Evolutionary conservation across 1,139 yeast species (phyloP).

Genomic region (Geotrichum aggregatum): DNA sequence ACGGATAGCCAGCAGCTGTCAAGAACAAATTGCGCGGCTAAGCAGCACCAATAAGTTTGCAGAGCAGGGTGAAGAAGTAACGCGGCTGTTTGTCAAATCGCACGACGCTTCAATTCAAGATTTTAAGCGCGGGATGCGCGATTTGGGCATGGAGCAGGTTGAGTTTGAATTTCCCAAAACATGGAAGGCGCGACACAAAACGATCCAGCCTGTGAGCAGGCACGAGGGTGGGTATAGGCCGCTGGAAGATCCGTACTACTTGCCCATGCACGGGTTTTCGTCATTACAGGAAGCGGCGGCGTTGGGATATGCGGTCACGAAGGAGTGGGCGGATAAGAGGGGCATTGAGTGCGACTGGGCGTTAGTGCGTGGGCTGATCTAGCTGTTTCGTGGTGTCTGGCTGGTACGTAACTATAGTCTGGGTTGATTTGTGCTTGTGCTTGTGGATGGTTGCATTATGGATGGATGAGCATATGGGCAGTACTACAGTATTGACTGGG

Average conservation of each 20-base stretch:
- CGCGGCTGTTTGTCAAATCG: slow-evolving; percentile 23
- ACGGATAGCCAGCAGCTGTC: slow-evolving; percentile 31
- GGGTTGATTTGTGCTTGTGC: too few relatives aligned
- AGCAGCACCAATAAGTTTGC: slow-evolving; percentile 8
- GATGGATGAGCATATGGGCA: too few relatives aligned
- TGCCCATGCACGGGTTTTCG: slow-evolving; percentile 42
- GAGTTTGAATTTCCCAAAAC: slow-evolving; percentile 34
- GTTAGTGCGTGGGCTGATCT: slow-evolving; percentile 13
- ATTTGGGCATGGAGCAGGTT: slow-evolving; percentile 31
- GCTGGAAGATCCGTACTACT: slow-evolving; percentile 35
- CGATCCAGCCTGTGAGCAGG: slow-evolving; percentile 24
- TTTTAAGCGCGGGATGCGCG: slow-evolving; percentile 35
- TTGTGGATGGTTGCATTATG: too few relatives aligned
- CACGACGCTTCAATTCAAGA: slow-evolving; percentile 34
- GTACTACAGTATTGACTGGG: neutral
- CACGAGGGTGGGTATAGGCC: slow-evolving; percentile 37
- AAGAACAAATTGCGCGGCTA: slow-evolving; percentile 11
- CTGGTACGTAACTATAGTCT: too few relatives aligned
- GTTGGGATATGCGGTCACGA: slow-evolving; percentile 35
- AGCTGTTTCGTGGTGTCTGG: neutral
- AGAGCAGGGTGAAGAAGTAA: slow-evolving; percentile 18
- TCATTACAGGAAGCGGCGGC: slow-evolving; percentile 43
- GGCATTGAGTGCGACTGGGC: slow-evolving; percentile 28
- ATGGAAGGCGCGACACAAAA: slow-evolving; percentile 28
- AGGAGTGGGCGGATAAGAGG: slow-evolving; percentile 38